Base-by-base conservation (phyloP, 2,329 filamentous ascomycete species). In the Exophiala calicioides region DNA sequence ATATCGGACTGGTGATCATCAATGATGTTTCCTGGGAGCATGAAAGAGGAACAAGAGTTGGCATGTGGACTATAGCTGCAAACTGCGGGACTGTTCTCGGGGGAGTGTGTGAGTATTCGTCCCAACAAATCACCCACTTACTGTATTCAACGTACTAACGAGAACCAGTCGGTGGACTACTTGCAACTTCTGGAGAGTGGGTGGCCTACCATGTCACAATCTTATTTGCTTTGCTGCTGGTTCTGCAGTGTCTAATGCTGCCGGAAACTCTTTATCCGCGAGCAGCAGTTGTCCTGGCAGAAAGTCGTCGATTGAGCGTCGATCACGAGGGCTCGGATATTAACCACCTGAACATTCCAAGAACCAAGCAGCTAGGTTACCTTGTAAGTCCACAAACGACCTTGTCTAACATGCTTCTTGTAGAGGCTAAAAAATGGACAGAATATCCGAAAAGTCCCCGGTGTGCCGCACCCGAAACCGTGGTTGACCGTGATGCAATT, bases 21-120 rank as follows among this genome's bases (percentile, higher is more conserved):
- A 49, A 49, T 21, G 46, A 49, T 19, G 21, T 49, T 23, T 44
- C 33, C 6, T 49, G 39, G 39, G 46, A 49, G 24, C 46, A 49
- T 23, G 46, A 49, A 19, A 31, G 46, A 38, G 46, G 46, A 7
- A 24, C 15, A 10, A 23, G 39, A 3, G 35, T 49, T 15, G 46
- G 46, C 12, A 19, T 49, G 7, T 49, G 46, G 46, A n/a, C n/a
- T n/a, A n/a, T n/a, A n/a, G n/a, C n/a, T n/a, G n/a, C n/a, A n/a
- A n/a, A n/a, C n/a, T n/a, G n/a, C n/a, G n/a, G n/a, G n/a, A n/a
- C n/a, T n/a, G n/a, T n/a, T n/a, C n/a, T n/a, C n/a, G n/a, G n/a
- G n/a, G n/a, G n/a, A n/a, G n/a, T n/a, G n/a, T n/a, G n/a, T n/a
- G n/a, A n/a, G n/a, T n/a, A n/a, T n/a, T n/a, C n/a, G n/a, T n/a